Percentiles rank a stretch among this genome's conserved stretches.
Evolutionary conservation across 106 monocot species (phyloP).

Genomic region (Allium cepa): DNA sequence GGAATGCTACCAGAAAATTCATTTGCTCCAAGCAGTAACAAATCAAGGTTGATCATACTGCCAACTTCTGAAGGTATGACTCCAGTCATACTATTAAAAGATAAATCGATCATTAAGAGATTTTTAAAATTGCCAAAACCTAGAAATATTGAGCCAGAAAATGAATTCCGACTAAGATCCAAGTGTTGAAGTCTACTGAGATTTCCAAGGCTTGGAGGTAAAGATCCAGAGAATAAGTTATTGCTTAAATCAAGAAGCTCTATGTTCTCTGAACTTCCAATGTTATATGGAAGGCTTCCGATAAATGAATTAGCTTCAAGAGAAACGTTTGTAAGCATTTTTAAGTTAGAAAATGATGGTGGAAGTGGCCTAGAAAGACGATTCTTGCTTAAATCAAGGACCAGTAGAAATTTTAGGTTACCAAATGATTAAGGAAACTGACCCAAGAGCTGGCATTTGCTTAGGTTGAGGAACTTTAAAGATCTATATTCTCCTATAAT

Average conservation of each 20-base stretch:
- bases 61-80: slow-evolving; percentile 53
- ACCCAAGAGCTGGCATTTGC: slow-evolving; percentile 56
- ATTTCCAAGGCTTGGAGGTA: slow-evolving; percentile 55
- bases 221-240: slow-evolving; percentile 49
- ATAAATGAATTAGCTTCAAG: slow-evolving; percentile 48
- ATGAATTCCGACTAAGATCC: slow-evolving; percentile 58
- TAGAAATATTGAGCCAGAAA: slow-evolving; percentile 59
- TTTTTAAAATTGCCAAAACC: slow-evolving; percentile 40
- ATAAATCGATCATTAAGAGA: slow-evolving; percentile 64
- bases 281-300: slow-evolving; percentile 40
- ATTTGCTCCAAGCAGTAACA: slow-evolving; percentile 65
- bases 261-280: slow-evolving; percentile 49
- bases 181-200: slow-evolving; percentile 60
- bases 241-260: slow-evolving; percentile 53
- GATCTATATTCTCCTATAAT: slow-evolving; percentile 36
- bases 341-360: slow-evolving; percentile 19
- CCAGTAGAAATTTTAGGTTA: slow-evolving; percentile 39
- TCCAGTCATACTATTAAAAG: slow-evolving; percentile 68
- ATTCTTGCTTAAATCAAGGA: slow-evolving; percentile 44
- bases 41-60: slow-evolving; percentile 33
- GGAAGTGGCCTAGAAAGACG: slow-evolving; percentile 40
- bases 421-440: slow-evolving; percentile 36
- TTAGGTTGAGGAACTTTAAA: slow-evolving; percentile 70
- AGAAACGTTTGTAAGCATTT: slow-evolving; percentile 39
- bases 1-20: slow-evolving; percentile 70